Conservation (phyloP, 2,329 filamentous ascomycete species). For the Ophiostoma pallidulum region DNA sequence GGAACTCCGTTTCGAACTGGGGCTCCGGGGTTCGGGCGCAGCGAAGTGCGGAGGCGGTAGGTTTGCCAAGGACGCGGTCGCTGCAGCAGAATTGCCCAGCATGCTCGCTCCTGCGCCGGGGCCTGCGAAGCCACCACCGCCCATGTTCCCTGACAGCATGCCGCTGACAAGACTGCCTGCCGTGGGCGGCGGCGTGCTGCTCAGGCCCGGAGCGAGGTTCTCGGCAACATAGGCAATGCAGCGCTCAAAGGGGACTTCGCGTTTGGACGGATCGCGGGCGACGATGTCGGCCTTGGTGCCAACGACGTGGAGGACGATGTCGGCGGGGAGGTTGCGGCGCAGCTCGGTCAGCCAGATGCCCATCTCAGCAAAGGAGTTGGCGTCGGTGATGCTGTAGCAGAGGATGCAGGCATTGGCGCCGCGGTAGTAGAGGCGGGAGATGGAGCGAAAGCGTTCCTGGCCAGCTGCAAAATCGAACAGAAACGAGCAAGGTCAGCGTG, state of each 20-base stretch:
- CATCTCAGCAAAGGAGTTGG: slow-evolving; percentile 82
- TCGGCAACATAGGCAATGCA: slow-evolving; percentile 95
- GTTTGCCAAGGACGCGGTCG: slow-evolving; percentile 14
- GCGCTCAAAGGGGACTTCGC: slow-evolving; percentile 85
- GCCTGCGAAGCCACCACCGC: slow-evolving; percentile 1
- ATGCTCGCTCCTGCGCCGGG: neutral
- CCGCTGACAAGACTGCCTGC: slow-evolving; percentile 24
- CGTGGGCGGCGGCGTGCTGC: slow-evolving; percentile 58
- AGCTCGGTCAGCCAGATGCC: slow-evolving; percentile 82
- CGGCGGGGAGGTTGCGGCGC: slow-evolving; percentile 63
- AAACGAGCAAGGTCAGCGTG: slow-evolving; percentile 11
- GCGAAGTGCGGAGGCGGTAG: slow-evolving; percentile 14
- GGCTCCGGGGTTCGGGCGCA: slow-evolving; percentile 45
- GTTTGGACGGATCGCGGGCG: slow-evolving; percentile 64
- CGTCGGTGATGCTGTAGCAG: slow-evolving; percentile 89
- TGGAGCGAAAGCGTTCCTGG: slow-evolving; percentile 90
- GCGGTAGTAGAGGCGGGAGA: slow-evolving; percentile 91
- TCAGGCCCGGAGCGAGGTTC: slow-evolving; percentile 65
- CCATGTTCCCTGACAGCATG: slow-evolving; percentile 12
- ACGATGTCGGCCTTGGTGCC: slow-evolving; percentile 92
- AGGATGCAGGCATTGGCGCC: slow-evolving; percentile 89
- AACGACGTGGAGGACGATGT: slow-evolving; percentile 86
- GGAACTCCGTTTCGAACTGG: slow-evolving; percentile 56
- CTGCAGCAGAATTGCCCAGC: neutral
- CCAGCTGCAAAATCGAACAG: slow-evolving; percentile 45